Evolutionary conservation across 2,329 filamentous ascomycete species (phyloP), one percentile per base, ranked within the genome.

Genomic region (Stagonosporopsis chrysanthemi): DNA sequence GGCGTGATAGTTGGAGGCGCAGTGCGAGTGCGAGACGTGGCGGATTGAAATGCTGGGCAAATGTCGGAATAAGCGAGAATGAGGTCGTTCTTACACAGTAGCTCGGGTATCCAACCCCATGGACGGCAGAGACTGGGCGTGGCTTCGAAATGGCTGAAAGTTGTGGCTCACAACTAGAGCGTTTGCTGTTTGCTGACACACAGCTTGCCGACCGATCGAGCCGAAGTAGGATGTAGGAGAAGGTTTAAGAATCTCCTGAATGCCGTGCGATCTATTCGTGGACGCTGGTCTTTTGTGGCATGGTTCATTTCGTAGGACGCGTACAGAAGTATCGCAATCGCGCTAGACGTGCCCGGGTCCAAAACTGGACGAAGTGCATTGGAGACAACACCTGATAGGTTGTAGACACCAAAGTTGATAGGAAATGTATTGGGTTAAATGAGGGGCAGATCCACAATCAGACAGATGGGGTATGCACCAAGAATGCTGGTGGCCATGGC

Each of bases 181-280:
- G 19, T 19, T 19, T 19, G n/a, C 19, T 36, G 38, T 11, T 36
- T 43, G 26, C 47, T 28, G 52, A 35, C 28, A 33, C 40, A 15
- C 26, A 42, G 38, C 24, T 39, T 47, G 48, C 53, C 26, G 31
- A 46, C 35, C 36, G 47, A 44, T 56, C 39, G 54, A 60, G 55
- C 53, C 50, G 47, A 57, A 55, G 56, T 57, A 62, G 40, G 44
- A 53, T 46, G 52, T 55, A 63, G 60, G 58, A 64, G 52, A 59
- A 23, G 53, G 45, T 58, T 55, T 43, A 29, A 17, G 56, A 52
- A 50, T 29, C 19, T 19, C 19, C 19, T 19, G 19, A 40, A 52
- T 57, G 56, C 45, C 56, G 47, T 61, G 50, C 53, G 19, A 19
- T 19, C 19, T 19, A 3, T 19, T 19, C 19, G 19, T 33, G 40